A percentile compares a stretch with the other conserved stretches of the same genome.
phyloP scores from a whole-genome alignment of 805 yeast species.

The Wickerhamiella musiphila region DNA sequence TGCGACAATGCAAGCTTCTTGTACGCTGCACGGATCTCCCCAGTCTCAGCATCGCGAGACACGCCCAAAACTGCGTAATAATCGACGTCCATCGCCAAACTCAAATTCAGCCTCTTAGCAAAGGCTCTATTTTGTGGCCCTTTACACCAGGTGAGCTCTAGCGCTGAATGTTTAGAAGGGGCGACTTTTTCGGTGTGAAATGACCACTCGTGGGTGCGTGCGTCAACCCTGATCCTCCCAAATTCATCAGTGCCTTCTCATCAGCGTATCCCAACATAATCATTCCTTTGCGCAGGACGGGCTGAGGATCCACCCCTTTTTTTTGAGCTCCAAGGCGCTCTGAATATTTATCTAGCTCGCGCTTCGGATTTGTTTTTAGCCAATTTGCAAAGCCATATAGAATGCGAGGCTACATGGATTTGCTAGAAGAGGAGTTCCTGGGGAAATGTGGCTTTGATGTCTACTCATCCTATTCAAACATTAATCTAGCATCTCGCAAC shows the following conservation, averaged over 20 bases:
- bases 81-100: conserved; percentile 14
- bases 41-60: conserved; percentile 40
- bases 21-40: conserved; percentile 72
- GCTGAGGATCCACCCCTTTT: too few relatives aligned
- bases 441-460: conserved; percentile 59
- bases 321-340: too few relatives aligned
- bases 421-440: conserved; percentile 56
- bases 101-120: too few relatives aligned
- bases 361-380: neutral
- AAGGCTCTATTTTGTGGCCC: too few relatives aligned
- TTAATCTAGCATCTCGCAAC: conserved; percentile 25
- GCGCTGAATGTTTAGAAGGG: too few relatives aligned
- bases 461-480: conserved; percentile 58
- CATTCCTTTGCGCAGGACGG: too few relatives aligned
- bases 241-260: neutral
- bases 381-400: neutral
- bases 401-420: conserved; percentile 80
- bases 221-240: neutral
- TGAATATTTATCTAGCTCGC: too few relatives aligned
- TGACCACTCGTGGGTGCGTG: too few relatives aligned
- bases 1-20: conserved; percentile 62
- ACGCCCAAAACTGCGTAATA: conserved; percentile 58
- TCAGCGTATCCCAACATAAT: too few relatives aligned
- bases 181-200: too few relatives aligned
- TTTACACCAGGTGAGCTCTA: too few relatives aligned